Evolutionary conservation across 1,284 basidiomycete genomes (phyloP), one percentile per base, ranked within the genome.

Genomic region (Ceratorhiza oryzae-sativae): DNA sequence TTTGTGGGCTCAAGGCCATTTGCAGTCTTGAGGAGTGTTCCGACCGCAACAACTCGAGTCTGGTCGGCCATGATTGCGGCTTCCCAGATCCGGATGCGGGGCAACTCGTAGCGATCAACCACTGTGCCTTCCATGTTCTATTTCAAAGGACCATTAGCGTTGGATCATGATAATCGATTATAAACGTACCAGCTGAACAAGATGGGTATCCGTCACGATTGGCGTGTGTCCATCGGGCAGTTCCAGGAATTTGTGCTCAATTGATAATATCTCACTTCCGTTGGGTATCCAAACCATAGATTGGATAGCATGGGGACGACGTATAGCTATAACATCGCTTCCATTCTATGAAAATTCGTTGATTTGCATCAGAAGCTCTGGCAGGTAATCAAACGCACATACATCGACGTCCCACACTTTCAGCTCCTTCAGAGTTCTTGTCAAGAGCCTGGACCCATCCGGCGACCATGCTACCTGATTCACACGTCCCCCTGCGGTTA

Each of bases 271-370:
- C 13, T 90, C 85, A 80, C 88, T 83, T 53, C 88, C 87, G 60
- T 81, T 83, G 30, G 91, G 88, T 77, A 89, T 85, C 91, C 91
- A 93, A 51, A 86, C 84, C 41, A 93, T 84, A 0, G 90, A 86
- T 76, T 90, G 88, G 3, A 93, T 86, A 45, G 81, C 80, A 25
- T 82, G 82, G 65, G 83, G 80, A 3, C 90, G 85, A 74, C 90
- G 86, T 72, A 93, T 91, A 0, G 88, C 91, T 78, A 84, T 87
- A 76, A 83, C 86, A 77, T 89, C 91, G 60, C 91, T 88, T 73
- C 90, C 90, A 70, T 90, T 87, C 90, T 91, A 62, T n/a, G n/a
- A n/a, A n/a, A n/a, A n/a, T n/a, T n/a, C n/a, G n/a, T n/a, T n/a
- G n/a, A n/a, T n/a, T n/a, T n/a, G n/a, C n/a, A n/a, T n/a, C n/a